Evolutionary conservation across 1,139 yeast genomes (phyloP).

Genomic region (Lodderomyces parapsilosis): DNA sequence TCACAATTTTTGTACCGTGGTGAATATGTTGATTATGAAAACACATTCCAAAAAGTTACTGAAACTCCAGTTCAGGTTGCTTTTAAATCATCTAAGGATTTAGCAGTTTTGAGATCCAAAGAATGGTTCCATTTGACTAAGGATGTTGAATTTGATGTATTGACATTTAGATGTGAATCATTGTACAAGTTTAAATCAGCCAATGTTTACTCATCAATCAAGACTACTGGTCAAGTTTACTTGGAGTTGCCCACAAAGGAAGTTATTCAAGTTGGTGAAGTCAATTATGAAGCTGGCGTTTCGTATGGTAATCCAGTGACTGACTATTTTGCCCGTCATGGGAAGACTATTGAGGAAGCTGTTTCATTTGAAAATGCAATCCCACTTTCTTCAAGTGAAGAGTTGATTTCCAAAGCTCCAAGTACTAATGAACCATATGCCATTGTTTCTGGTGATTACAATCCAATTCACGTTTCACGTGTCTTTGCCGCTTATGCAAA

Average conservation of each 20-base stretch:
- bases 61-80: slow-evolving; percentile 86
- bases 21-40: slow-evolving; percentile 77
- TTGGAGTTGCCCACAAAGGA: slow-evolving; percentile 93
- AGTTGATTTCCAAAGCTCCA: slow-evolving; percentile 72
- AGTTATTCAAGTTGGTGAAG: slow-evolving; percentile 81
- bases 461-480: slow-evolving; percentile 96
- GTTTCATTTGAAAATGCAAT: slow-evolving; percentile 85
- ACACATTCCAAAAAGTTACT: slow-evolving; percentile 84
- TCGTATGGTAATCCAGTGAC: slow-evolving; percentile 97
- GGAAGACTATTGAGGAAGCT: slow-evolving; percentile 93
- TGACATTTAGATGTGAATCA: slow-evolving; percentile 89
- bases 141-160: slow-evolving; percentile 70
- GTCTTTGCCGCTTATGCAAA: slow-evolving; percentile 91
- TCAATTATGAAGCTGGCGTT: slow-evolving; percentile 86
- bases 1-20: slow-evolving; percentile 98
- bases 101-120: slow-evolving; percentile 90
- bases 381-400: slow-evolving; percentile 81
- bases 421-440: slow-evolving; percentile 94
- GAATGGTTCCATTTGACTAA: slow-evolving; percentile 93
- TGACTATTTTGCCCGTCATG: slow-evolving; percentile 89
- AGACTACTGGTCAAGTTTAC: slow-evolving; percentile 81
- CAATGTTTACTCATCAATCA: slow-evolving; percentile 73
- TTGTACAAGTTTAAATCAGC: slow-evolving; percentile 78
- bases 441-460: slow-evolving; percentile 95
- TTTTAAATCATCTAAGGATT: slow-evolving; percentile 76